Percentiles rank a stretch among this genome's conserved stretches.
phyloP scores from a whole-genome alignment of 2,329 filamentous ascomycete genomes.

The Xylaria polymorpha region DNA sequence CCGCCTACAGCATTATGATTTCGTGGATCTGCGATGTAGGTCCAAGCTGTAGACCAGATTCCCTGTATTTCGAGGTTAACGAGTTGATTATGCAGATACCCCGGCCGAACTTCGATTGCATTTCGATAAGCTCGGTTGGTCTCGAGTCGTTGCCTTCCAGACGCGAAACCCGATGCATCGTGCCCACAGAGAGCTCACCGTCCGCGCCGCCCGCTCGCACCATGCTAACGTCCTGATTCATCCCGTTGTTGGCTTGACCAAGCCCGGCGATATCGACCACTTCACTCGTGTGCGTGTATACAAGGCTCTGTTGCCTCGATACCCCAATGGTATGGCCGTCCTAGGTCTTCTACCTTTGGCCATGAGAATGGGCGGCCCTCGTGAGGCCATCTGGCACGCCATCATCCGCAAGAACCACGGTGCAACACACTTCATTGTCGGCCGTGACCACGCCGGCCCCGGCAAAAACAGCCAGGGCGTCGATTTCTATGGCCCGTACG shows the following conservation, averaged over 20 bases:
- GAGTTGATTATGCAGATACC: conserved; percentile 69
- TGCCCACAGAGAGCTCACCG: conserved; percentile 96
- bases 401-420: conserved; percentile 99
- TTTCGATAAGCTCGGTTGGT: conserved; percentile 99
- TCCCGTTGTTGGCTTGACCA: conserved; percentile 97
- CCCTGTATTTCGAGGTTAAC: conserved; percentile 34
- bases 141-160: conserved; percentile 97
- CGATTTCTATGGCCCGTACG: conserved; percentile 98
- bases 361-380: conserved; percentile 99
- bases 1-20: conserved; percentile 98
- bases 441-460: conserved; percentile 96
- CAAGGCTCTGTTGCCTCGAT: conserved; percentile 94
- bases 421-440: conserved; percentile 98
- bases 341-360: conserved; percentile 93
- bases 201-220: conserved; percentile 92
- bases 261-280: conserved; percentile 99
- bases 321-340: conserved; percentile 99
- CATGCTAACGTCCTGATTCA: conserved; percentile 99
- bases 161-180: conserved; percentile 99
- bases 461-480: conserved; percentile 98
- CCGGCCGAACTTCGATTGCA: conserved; percentile 93
- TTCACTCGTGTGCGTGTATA: conserved; percentile 99
- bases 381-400: conserved; percentile 99
- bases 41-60: conserved; percentile 30
- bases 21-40: conserved; percentile 93